phyloP scores from a whole-genome alignment of 1,284 basidiomycete genomes.

The Apiotrichum veenhuisii region DNA sequence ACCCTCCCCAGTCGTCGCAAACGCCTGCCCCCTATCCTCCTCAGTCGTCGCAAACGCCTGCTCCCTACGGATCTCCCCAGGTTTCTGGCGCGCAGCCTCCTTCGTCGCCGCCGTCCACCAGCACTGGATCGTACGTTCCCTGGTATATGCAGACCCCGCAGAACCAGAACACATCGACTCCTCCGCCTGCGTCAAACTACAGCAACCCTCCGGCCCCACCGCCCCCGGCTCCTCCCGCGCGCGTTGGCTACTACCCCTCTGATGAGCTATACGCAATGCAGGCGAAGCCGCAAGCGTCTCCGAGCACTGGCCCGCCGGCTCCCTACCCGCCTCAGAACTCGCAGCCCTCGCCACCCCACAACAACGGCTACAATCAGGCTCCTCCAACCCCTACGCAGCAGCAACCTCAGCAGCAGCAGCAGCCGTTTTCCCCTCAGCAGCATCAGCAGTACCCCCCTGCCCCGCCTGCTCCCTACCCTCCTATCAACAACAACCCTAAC shows the following conservation, averaged over 20 bases:
- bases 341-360: conserved; percentile 1
- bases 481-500: not conserved
- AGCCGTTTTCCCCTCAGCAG: not conserved
- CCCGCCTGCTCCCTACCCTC: not conserved
- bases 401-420: not conserved
- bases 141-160: conserved; percentile 45
- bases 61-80: not conserved
- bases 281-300: conserved; percentile 13
- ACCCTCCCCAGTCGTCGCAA: not conserved
- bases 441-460: conserved; percentile 10
- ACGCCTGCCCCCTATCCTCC: not conserved
- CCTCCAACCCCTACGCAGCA: not conserved
- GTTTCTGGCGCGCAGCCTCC: not conserved
- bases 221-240: conserved; percentile 11
- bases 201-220: conserved; percentile 7
- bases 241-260: conserved; percentile 42
- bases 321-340: not conserved
- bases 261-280: conserved; percentile 41
- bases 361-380: not conserved
- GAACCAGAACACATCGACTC: conserved; percentile 18
- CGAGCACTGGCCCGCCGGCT: not conserved
- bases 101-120: conserved; percentile 8
- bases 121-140: conserved; percentile 34
- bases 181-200: conserved; percentile 12
- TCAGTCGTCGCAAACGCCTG: not conserved